A percentile compares a stretch with the other conserved stretches of the same genome.
Evolutionary conservation across 352 stramenopile species (phyloP).

Genomic region (Globisporangium polare): DNA sequence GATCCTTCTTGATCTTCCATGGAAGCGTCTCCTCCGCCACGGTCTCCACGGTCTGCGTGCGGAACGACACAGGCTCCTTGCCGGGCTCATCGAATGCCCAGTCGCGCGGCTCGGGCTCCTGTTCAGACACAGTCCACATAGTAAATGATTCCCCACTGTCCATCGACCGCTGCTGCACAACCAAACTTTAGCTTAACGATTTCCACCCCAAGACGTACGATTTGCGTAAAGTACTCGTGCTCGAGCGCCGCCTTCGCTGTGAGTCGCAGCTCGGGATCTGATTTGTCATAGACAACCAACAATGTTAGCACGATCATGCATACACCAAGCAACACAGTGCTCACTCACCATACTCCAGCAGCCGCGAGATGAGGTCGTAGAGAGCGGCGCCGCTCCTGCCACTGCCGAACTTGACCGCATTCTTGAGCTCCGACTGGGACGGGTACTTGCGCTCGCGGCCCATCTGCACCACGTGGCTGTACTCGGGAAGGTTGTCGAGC

Average conservation of each 20-base stretch:
- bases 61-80: conserved; percentile 84
- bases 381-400: conserved; percentile 68
- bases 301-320: conserved; percentile 3
- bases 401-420: conserved; percentile 80
- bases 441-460: conserved; percentile 82
- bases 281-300: conserved; percentile 3
- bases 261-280: conserved; percentile 87
- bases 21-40: conserved; percentile 70
- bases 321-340: not conserved
- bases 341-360: conserved; percentile 77
- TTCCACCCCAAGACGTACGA: conserved; percentile 35
- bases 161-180: not conserved
- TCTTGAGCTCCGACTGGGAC: conserved; percentile 76
- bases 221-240: conserved; percentile 93
- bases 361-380: conserved; percentile 67
- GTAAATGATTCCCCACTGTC: not conserved
- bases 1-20: conserved; percentile 66
- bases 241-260: conserved; percentile 89
- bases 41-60: conserved; percentile 74
- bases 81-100: conserved; percentile 86
- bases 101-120: conserved; percentile 83
- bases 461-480: conserved; percentile 82
- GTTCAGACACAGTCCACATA: not conserved
- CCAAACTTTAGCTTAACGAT: conserved; percentile 1
- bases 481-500: conserved; percentile 80